phyloP scores from a whole-genome alignment of 75 land plant genomes.

The Cryptomeria japonica region DNA sequence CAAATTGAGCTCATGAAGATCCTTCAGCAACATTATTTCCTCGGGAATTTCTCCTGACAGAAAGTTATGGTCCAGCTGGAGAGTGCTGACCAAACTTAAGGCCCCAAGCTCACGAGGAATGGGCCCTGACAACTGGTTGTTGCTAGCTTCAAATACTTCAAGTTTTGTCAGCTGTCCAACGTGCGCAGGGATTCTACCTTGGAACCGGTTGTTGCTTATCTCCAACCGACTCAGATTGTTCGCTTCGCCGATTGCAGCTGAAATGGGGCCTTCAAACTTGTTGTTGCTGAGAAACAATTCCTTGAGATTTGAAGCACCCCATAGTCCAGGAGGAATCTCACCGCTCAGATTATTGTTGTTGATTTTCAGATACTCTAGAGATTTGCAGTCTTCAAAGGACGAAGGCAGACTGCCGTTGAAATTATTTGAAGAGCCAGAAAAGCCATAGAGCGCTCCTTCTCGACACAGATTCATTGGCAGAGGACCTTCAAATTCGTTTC shows the following conservation, averaged over 20 bases:
- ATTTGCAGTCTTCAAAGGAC: slow-evolving; percentile 17
- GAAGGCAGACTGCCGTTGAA: slow-evolving; percentile 36
- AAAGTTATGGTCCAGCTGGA: neutral
- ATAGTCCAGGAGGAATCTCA: slow-evolving; percentile 22
- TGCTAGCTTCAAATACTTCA: no score
- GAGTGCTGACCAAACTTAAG: slow-evolving; percentile 16
- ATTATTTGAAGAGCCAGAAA: slow-evolving; percentile 20
- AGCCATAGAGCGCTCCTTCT: slow-evolving; percentile 19
- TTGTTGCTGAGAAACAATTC: no score
- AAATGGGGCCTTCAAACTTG: no score
- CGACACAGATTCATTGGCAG: slow-evolving; percentile 29
- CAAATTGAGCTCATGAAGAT: neutral
- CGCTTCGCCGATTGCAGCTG: no score
- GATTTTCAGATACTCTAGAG: slow-evolving; percentile 9
- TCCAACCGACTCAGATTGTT: no score
- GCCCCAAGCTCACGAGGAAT: slow-evolving; percentile 26
- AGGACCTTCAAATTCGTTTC: slow-evolving; percentile 17
- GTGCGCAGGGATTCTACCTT: no score
- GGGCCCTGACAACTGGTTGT: no score
- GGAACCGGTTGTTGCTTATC: no score
- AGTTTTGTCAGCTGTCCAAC: no score
- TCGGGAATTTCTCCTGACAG: neutral
- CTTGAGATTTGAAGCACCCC: slow-evolving; percentile 8
- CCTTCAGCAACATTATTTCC: neutral
- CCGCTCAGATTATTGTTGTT: slow-evolving; percentile 28